Percentiles rank a stretch among this genome's conserved stretches.
These are phyloP conservation scores for Candida nemodendra DNA, from an alignment of 805 yeast species.

Conservation along the genomic window DNA sequence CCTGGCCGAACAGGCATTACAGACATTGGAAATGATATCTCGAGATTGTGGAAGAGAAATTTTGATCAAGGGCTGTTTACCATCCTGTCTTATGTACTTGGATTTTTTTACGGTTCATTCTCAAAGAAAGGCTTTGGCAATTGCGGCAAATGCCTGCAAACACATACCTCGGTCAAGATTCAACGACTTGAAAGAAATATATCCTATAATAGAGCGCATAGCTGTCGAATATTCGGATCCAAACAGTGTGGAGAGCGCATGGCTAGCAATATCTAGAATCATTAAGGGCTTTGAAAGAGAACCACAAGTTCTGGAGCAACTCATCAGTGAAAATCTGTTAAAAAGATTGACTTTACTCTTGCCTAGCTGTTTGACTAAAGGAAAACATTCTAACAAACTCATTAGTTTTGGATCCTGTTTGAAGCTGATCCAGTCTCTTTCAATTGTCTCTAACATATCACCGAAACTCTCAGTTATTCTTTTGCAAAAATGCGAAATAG, in stretches of 20 bases:
- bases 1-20: conserved; percentile 86
- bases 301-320: conserved; percentile 44
- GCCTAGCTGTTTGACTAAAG: conserved; percentile 30
- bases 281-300: conserved; percentile 47
- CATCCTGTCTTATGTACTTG: conserved; percentile 65
- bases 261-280: conserved; percentile 61
- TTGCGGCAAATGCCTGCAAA: conserved; percentile 68
- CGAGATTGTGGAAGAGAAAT: conserved; percentile 51
- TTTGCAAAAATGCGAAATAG: conserved; percentile 47
- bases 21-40: conserved; percentile 67
- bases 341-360: conserved; percentile 28
- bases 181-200: conserved; percentile 50
- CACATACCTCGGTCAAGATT: conserved; percentile 45
- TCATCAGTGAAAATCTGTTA: conserved; percentile 38
- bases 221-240: conserved; percentile 56
- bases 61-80: conserved; percentile 58
- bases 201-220: conserved; percentile 59
- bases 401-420: conserved; percentile 39
- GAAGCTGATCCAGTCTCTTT: conserved; percentile 43
- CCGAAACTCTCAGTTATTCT: conserved; percentile 43
- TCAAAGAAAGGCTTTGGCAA: conserved; percentile 74
- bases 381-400: conserved; percentile 24
- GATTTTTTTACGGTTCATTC: conserved; percentile 90
- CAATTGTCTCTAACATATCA: conserved; percentile 43
- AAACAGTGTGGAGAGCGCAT: conserved; percentile 58